Percentiles rank a stretch among this genome's conserved stretches.
Conservation (phyloP, 2,329 filamentous ascomycete species). For the Albifimbria verrucaria region DNA sequence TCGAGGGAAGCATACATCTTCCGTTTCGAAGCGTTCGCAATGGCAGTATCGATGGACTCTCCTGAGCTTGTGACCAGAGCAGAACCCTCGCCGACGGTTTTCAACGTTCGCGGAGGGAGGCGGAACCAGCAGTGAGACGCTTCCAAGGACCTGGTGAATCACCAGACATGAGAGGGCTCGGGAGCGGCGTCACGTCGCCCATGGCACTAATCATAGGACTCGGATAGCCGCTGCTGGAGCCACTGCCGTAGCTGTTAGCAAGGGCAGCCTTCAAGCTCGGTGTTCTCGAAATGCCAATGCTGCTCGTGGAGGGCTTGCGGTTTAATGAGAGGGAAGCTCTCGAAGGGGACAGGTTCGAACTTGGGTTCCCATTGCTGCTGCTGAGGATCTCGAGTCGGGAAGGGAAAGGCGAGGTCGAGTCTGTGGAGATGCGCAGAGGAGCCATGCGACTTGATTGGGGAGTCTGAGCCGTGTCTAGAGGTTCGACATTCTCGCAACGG, state of each 20-base stretch:
- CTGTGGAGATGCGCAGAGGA: constrained; percentile 36
- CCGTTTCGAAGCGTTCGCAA: constrained; percentile 52
- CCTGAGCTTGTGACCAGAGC: constrained; percentile 48
- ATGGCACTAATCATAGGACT: constrained; percentile 73
- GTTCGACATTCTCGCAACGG: background rate
- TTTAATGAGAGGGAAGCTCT: constrained; percentile 22
- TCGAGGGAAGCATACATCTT: constrained; percentile 46
- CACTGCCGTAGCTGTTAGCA: constrained; percentile 48
- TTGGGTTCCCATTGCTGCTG: constrained; percentile 33
- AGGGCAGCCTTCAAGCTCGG: constrained; percentile 60
- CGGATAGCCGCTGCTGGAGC: constrained; percentile 64
- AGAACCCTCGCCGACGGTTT: constrained; percentile 27
- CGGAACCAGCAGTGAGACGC: constrained; percentile 44
- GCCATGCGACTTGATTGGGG: constrained; percentile 16
- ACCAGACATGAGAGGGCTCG: constrained; percentile 66
- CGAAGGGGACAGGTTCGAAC: constrained; percentile 24
- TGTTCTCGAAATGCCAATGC: constrained; percentile 54
- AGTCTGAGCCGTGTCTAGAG: constrained; percentile 8
- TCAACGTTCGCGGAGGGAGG: constrained; percentile 34
- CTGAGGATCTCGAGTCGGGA: constrained; percentile 19
- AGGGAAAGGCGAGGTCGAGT: constrained; percentile 21
- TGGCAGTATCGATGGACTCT: constrained; percentile 48
- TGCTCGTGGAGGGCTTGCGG: constrained; percentile 26
- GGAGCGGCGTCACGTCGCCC: constrained; percentile 75
- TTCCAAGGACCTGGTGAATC: constrained; percentile 68